These are phyloP conservation scores for Teratosphaeriaceae sp. DNA, from an alignment of 2,329 filamentous ascomycete genomes.

Conservation along the genomic window DNA sequence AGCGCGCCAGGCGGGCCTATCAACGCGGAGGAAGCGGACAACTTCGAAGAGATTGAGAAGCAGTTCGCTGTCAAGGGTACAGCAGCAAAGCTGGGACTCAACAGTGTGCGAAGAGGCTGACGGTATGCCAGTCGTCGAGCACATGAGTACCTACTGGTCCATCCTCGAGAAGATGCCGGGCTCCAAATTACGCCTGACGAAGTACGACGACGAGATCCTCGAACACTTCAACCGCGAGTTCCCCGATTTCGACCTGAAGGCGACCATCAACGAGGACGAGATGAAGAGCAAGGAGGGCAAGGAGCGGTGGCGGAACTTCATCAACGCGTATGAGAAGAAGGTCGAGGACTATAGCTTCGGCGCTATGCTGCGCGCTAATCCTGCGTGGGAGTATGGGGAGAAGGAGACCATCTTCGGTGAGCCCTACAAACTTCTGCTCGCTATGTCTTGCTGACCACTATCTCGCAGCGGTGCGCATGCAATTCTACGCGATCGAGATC, in stretches of 20 bases:
- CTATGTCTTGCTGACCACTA: conserved; percentile 2
- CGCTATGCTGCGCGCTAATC: conserved; percentile 75
- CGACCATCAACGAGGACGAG: conserved; percentile 76
- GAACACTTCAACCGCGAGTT: conserved; percentile 83
- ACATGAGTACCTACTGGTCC: conserved; percentile 95
- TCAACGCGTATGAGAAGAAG: conserved; percentile 88
- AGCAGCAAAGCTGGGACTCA: conserved; percentile 7
- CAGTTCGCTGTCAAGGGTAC: conserved; percentile 95
- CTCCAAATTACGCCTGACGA: conserved; percentile 83
- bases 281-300: conserved; percentile 99
- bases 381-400: conserved; percentile 78
- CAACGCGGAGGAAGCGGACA: conserved; percentile 56
- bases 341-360: conserved; percentile 98
- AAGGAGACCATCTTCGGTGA: conserved; percentile 87
- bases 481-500: conserved; percentile 76
- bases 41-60: conserved; percentile 76
- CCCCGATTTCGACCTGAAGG: conserved; percentile 82
- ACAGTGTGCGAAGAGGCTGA: not conserved
- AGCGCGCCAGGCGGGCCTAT: conserved; percentile 21
- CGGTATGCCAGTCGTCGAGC: conserved; percentile 73
- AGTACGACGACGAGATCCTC: conserved; percentile 91
- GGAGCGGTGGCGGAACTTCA: conserved; percentile 89
- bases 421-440: conserved; percentile 54
- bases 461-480: conserved; percentile 59
- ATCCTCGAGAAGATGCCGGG: conserved; percentile 88